A percentile compares a stretch with the other conserved stretches of the same genome.
Evolutionary conservation across 805 yeast species (phyloP).

Genomic region (Hanseniaspora singularis): DNA sequence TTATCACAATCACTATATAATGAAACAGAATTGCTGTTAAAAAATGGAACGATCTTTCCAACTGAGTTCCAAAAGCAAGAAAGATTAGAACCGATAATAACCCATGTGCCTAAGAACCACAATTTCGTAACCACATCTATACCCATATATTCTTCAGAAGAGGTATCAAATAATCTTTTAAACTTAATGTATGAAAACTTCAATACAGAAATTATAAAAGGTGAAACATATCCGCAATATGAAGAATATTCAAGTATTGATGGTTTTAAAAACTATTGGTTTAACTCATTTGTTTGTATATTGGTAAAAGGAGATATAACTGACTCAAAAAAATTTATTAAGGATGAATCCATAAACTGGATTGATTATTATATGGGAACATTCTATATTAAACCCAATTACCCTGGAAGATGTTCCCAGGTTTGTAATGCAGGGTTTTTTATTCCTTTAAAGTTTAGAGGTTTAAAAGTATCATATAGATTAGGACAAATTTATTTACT

Average conservation of each 20-base stretch:
- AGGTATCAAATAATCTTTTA: slow-evolving; percentile 42
- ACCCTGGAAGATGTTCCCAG: slow-evolving; percentile 72
- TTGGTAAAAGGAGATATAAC: slow-evolving; percentile 37
- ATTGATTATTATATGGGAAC: slow-evolving; percentile 48
- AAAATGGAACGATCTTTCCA: slow-evolving; percentile 28
- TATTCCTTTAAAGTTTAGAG: slow-evolving; percentile 49
- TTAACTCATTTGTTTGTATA: slow-evolving; percentile 52
- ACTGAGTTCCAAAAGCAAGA: slow-evolving; percentile 23
- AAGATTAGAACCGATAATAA: slow-evolving; percentile 31
- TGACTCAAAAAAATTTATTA: slow-evolving; percentile 20
- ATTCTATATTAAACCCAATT: slow-evolving; percentile 77
- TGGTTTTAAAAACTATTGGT: slow-evolving; percentile 56
- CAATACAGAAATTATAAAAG: slow-evolving; percentile 56
- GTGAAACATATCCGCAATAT: slow-evolving; percentile 61
- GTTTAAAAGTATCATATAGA: slow-evolving; percentile 55
- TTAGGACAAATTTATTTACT: slow-evolving; percentile 54
- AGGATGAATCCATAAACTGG: slow-evolving; percentile 31
- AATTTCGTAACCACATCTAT: slow-evolving; percentile 44
- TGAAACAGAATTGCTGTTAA: too few relatives aligned
- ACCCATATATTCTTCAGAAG: slow-evolving; percentile 40
- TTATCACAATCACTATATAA: too few relatives aligned
- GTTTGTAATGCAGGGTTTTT: slow-evolving; percentile 81
- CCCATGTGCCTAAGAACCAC: slow-evolving; percentile 34
- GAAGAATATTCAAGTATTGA: slow-evolving; percentile 30
- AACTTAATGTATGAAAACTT: slow-evolving; percentile 39